Evolutionary conservation across 2,329 filamentous ascomycete genomes (phyloP), one percentile per base, ranked within the genome.

Genomic region (Elsinoe necatrix): DNA sequence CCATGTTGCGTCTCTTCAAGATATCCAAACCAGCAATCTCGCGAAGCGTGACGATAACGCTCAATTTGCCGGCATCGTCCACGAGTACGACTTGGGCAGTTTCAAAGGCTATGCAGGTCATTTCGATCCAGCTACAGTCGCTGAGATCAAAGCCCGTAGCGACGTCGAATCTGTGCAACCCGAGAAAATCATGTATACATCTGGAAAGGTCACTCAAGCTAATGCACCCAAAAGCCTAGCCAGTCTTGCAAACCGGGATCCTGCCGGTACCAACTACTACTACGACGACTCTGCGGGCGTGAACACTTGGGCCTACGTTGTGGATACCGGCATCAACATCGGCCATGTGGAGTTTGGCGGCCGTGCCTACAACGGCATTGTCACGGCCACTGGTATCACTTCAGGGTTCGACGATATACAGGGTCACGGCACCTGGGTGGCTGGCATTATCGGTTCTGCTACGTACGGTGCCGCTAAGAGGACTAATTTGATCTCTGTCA

Each of bases 341-440:
- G 54, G 57, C 27, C 63, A 64, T 54, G 58, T 70, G 37, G 66
- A 61, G n/a, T 54, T 54, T 18, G 27, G 34, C 27, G 68, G 67
- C 6, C 66, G 70, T 55, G 71, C 68, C 8, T 62, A 35, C 8
- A 66, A 58, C 57, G 69, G 68, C 31, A 65, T 62, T 4, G 71
- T 69, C 58, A 16, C 37, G 1, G 35, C 55, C 18, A 16, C 25
- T 5, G 43, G 68, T 65, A 23, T 43, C 41, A 43, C 16, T 3
- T 23, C 37, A 3, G 37, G 41, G 18, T 51, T 54, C 18, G 64
- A 68, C 56, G 72, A 74, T 58, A 73, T 78, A 61, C 80, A 83
- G 63, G 82, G 82, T 12, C 83, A 85, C 68, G 82, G 82, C 39
- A 81, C 75, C 56, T 83, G 85, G 70, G 80, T 84, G 4, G 50